Conservation (phyloP, 495 filamentous ascomycete species). For the Ramalina intermedia region DNA sequence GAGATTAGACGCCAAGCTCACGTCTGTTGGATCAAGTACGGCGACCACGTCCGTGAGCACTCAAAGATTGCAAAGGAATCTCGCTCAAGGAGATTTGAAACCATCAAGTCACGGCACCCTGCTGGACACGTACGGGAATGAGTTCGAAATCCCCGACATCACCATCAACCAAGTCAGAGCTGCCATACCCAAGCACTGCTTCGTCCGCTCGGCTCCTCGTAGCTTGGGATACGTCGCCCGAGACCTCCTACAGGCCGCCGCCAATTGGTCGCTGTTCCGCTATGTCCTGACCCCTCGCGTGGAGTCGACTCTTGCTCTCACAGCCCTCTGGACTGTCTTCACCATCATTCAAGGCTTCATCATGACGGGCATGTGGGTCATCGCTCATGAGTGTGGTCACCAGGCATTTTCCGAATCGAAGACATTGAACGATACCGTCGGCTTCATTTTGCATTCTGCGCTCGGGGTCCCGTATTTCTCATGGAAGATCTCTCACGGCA, state of each 20-base stretch:
- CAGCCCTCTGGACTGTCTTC: slow-evolving; percentile 42
- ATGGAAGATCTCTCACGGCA: slow-evolving; percentile 86
- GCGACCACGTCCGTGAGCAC: slow-evolving; percentile 27
- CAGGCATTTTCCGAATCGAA: slow-evolving; percentile 73
- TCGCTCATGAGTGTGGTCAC: slow-evolving; percentile 61
- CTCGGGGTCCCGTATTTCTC: slow-evolving; percentile 81
- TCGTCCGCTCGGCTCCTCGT: slow-evolving; percentile 44
- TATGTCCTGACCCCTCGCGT: slow-evolving; percentile 50
- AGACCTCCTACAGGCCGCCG: slow-evolving; percentile 38
- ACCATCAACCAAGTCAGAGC: slow-evolving; percentile 57
- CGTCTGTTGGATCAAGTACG: not conserved
- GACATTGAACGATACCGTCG: slow-evolving; percentile 69
- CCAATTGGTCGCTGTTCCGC: slow-evolving; percentile 49
- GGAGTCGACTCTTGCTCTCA: slow-evolving; percentile 34
- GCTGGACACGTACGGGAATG: slow-evolving; percentile 51
- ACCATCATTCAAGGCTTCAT: slow-evolving; percentile 52
- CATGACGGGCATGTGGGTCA: slow-evolving; percentile 55
- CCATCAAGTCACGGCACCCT: slow-evolving; percentile 33
- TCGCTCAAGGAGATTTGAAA: not conserved
- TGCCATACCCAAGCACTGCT: slow-evolving; percentile 50
- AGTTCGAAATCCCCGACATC: slow-evolving; percentile 56
- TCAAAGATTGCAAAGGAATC: too few species aligned
- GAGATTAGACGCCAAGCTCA: slow-evolving; percentile 4
- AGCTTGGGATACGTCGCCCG: slow-evolving; percentile 51
- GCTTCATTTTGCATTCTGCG: slow-evolving; percentile 69